A percentile compares a stretch with the other conserved stretches of the same genome.
These are phyloP conservation scores for Carex sylvatica DNA, from an alignment of 202 grass and related monocot genomes.

Conservation along the genomic window DNA sequence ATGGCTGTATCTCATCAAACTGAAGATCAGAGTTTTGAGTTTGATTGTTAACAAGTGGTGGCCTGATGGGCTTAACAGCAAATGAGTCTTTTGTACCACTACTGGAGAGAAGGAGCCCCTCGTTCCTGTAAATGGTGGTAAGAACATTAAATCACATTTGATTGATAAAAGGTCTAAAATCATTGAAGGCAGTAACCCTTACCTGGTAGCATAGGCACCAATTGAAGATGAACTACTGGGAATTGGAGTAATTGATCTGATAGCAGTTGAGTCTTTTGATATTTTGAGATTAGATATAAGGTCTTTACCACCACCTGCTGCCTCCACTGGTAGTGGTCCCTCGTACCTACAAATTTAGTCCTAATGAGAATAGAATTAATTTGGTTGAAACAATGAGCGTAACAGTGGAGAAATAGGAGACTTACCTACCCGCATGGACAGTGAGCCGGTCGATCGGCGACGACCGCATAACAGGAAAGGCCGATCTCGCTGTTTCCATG, in stretches of 20 bases:
- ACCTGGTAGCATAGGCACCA: neutral
- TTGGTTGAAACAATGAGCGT: neutral
- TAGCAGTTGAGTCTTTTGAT: neutral
- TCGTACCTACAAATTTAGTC: constrained; percentile 9
- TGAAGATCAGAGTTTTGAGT: neutral
- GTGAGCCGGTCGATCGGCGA: neutral
- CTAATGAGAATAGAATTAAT: neutral
- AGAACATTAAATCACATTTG: neutral
- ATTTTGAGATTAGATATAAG: neutral
- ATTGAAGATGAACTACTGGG: neutral
- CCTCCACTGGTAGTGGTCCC: neutral
- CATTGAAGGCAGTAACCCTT: too few relatives aligned
- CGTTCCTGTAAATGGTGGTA: constrained; percentile 1
- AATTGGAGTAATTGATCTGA: neutral
- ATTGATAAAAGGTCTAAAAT: too few relatives aligned
- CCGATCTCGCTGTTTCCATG: constrained; percentile 9
- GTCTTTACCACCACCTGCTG: neutral
- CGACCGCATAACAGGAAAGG: neutral
- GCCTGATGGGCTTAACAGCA: neutral
- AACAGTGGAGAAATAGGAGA: neutral
- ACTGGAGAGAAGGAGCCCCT: neutral
- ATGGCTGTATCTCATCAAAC: constrained; percentile 22
- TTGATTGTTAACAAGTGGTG: constrained; percentile 6
- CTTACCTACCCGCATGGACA: neutral
- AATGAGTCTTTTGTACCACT: constrained; percentile 4